Conservation (phyloP, 768 basidiomycete species). For the Crepidotus variabilis region DNA sequence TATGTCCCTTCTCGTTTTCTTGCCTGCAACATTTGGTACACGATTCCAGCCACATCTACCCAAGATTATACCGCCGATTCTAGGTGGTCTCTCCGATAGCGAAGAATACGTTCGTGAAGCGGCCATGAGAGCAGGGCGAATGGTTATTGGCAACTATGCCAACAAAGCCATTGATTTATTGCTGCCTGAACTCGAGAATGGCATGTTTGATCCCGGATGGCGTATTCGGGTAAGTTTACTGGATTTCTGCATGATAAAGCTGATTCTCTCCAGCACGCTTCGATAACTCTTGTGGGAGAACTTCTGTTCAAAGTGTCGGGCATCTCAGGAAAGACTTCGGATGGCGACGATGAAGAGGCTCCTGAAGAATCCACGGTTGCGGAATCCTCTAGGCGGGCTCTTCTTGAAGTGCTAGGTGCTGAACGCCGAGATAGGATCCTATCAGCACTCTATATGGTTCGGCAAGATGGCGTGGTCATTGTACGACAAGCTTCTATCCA, state of each 20-base stretch:
- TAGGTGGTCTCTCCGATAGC: constrained; percentile 85
- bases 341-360: constrained; percentile 70
- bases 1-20: constrained; percentile 94
- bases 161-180: constrained; percentile 88
- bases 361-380: constrained; percentile 59
- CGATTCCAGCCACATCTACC: constrained; percentile 96
- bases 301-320: constrained; percentile 95
- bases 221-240: constrained; percentile 74
- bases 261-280: constrained; percentile 67
- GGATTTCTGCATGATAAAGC: background rate
- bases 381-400: constrained; percentile 80
- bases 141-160: constrained; percentile 96
- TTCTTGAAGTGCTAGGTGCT: constrained; percentile 82
- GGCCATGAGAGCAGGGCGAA: constrained; percentile 97
- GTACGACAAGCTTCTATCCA: constrained; percentile 91
- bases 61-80: constrained; percentile 89
- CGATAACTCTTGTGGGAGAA: constrained; percentile 93
- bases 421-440: constrained; percentile 91
- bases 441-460: constrained; percentile 85
- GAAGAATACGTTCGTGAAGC: constrained; percentile 97
- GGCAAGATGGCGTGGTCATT: constrained; percentile 86
- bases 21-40: constrained; percentile 94
- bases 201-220: constrained; percentile 95
- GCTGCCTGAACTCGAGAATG: constrained; percentile 88
- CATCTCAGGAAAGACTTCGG: constrained; percentile 84